Percentiles rank a stretch among this genome's conserved stretches.
Evolutionary conservation across 495 filamentous ascomycete species (phyloP).

Genomic region (Immersiella caudata): DNA sequence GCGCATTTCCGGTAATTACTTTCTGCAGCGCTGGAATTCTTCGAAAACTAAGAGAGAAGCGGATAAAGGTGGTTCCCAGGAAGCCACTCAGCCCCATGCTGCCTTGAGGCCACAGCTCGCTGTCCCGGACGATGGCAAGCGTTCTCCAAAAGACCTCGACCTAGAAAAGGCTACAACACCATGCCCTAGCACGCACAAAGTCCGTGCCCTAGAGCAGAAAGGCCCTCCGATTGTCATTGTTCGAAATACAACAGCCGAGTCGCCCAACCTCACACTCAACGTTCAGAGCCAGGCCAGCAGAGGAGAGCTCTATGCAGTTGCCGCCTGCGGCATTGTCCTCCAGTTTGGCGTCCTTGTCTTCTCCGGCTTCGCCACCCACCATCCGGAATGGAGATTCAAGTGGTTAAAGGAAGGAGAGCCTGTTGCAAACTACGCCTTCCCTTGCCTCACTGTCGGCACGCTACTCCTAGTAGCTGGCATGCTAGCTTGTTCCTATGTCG

Average conservation of each 20-base stretch:
- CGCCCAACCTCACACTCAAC: conserved; percentile 36
- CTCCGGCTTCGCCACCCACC: conserved; percentile 28
- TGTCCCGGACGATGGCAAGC: too few species aligned
- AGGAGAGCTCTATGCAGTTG: conserved; percentile 28
- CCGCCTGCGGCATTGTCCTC: conserved; percentile 27
- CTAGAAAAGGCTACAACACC: not conserved
- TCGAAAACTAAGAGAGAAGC: too few species aligned
- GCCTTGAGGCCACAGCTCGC: too few species aligned
- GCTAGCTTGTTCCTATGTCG: conserved; percentile 37
- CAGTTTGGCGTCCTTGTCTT: conserved; percentile 32
- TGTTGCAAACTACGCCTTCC: conserved; percentile 30
- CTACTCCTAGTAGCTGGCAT: conserved; percentile 31
- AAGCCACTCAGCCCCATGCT: too few species aligned
- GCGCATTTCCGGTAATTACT: too few species aligned
- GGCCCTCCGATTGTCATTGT: conserved; percentile 14
- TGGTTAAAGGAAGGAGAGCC: conserved; percentile 13
- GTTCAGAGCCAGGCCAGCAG: conserved; percentile 15
- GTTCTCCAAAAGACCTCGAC: not conserved
- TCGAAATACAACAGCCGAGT: conserved; percentile 10
- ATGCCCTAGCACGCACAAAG: not conserved
- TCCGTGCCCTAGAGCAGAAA: not conserved
- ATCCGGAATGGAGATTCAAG: not conserved
- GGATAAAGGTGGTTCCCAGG: too few species aligned
- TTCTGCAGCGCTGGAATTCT: too few species aligned
- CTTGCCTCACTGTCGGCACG: conserved; percentile 33